phyloP scores from a whole-genome alignment of 495 filamentous ascomycete species.

The Tuber umbilicatum region DNA sequence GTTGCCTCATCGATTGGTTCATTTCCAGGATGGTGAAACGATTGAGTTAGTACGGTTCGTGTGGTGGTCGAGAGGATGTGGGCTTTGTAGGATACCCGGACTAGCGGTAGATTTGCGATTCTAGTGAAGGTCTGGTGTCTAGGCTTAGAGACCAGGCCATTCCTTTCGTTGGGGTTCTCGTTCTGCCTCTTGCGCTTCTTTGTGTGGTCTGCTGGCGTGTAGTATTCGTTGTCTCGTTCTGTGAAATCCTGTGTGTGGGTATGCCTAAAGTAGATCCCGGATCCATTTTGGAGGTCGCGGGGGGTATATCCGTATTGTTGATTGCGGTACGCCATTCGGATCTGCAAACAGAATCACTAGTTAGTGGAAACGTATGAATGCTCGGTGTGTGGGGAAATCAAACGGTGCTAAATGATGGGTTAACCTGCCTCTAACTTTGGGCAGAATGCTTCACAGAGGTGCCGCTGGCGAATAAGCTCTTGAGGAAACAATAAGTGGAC shows the following conservation, averaged over 20 bases:
- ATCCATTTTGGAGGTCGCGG: neutral
- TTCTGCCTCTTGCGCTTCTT: neutral
- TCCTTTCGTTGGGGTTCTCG: no score
- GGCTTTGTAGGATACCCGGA: no score
- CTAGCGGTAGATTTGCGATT: slow-evolving; percentile 44
- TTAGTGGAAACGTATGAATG: neutral
- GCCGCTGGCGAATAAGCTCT: neutral
- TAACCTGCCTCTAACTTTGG: neutral
- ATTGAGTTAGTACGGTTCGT: no score
- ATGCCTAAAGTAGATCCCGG: neutral
- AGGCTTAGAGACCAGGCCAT: neutral
- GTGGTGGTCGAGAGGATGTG: no score
- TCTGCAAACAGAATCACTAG: neutral
- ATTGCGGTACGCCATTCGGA: neutral
- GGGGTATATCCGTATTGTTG: neutral
- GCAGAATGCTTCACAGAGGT: neutral
- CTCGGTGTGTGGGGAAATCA: neutral
- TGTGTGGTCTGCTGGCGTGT: neutral
- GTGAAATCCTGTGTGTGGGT: neutral
- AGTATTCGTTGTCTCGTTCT: neutral
- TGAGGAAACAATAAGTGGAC: neutral
- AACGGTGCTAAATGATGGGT: neutral
- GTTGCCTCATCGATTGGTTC: slow-evolving; percentile 48
- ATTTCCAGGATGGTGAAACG: slow-evolving; percentile 44
- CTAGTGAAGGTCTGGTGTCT: neutral